phyloP scores from a whole-genome alignment of 2,329 filamentous ascomycete genomes.

The Cryoendolithus antarcticus region DNA sequence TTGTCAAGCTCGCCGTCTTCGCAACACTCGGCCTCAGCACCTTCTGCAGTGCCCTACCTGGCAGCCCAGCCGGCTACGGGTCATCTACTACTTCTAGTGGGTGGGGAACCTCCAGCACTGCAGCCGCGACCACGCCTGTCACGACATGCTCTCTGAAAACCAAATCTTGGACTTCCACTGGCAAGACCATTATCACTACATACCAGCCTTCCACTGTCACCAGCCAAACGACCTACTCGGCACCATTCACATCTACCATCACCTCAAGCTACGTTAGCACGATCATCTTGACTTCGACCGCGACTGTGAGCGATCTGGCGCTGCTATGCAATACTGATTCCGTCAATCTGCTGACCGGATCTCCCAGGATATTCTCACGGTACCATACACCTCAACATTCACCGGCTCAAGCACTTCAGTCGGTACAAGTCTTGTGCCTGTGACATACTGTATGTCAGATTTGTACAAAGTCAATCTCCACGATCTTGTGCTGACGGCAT shows the following conservation, averaged over 20 bases:
- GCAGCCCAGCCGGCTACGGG: slow-evolving; percentile 2
- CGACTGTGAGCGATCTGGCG: not conserved
- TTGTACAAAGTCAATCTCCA: not conserved
- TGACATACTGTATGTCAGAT: not conserved
- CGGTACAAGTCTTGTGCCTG: not conserved
- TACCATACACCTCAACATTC: slow-evolving; percentile 1
- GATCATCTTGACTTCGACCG: not conserved
- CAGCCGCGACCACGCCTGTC: not conserved
- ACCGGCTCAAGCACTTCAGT: slow-evolving; percentile 1
- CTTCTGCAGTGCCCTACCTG: slow-evolving; percentile 1
- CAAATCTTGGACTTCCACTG: not conserved
- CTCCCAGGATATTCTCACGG: not conserved
- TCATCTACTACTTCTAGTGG: not conserved
- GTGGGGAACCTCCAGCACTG: not conserved
- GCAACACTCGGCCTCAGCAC: not conserved
- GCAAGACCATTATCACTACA: slow-evolving; percentile 2
- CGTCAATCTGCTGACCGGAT: no score
- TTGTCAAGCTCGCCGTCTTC: not conserved
- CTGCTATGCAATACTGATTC: no score
- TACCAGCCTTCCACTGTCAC: slow-evolving; percentile 1
- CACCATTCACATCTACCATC: not conserved
- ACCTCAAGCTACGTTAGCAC: slow-evolving; percentile 2
- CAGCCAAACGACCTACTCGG: slow-evolving; percentile 2
- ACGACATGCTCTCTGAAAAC: slow-evolving; percentile 1
- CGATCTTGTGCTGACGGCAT: not conserved